Conservation (phyloP, 2,329 filamentous ascomycete species). For the Scortechinia acanthostroma region DNA sequence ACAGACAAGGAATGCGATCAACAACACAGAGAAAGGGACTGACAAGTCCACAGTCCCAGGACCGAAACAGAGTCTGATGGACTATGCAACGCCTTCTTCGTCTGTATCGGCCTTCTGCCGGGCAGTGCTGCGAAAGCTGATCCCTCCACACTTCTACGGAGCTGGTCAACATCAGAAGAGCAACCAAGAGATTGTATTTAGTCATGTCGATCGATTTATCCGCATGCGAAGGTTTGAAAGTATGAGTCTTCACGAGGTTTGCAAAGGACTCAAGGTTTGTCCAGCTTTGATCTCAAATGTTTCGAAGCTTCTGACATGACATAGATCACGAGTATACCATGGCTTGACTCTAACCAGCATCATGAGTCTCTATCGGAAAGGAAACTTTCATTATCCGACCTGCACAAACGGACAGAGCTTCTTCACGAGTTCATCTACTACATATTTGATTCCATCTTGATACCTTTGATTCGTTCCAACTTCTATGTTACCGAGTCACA, state of each 20-base stretch:
- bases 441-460: slow-evolving; percentile 57
- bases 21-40: not conserved
- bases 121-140: slow-evolving; percentile 42
- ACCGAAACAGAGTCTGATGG: slow-evolving; percentile 24
- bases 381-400: slow-evolving; percentile 43
- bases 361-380: no score
- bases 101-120: slow-evolving; percentile 59
- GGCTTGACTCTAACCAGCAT: not conserved
- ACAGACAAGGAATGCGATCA: no score
- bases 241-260: slow-evolving; percentile 48
- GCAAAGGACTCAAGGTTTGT: slow-evolving; percentile 44
- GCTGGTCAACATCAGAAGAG: slow-evolving; percentile 21
- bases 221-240: slow-evolving; percentile 51
- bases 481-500: slow-evolving; percentile 65
- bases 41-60: not conserved
- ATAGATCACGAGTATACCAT: not conserved
- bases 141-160: slow-evolving; percentile 43
- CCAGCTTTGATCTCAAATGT: no score
- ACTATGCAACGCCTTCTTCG: slow-evolving; percentile 38
- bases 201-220: slow-evolving; percentile 48
- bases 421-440: slow-evolving; percentile 59
- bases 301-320: not conserved
- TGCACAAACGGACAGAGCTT: slow-evolving; percentile 47
- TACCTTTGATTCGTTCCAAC: slow-evolving; percentile 53
- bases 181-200: slow-evolving; percentile 40